phyloP scores from a whole-genome alignment of 345 rosid species.

The Pugionium dolabratum region DNA sequence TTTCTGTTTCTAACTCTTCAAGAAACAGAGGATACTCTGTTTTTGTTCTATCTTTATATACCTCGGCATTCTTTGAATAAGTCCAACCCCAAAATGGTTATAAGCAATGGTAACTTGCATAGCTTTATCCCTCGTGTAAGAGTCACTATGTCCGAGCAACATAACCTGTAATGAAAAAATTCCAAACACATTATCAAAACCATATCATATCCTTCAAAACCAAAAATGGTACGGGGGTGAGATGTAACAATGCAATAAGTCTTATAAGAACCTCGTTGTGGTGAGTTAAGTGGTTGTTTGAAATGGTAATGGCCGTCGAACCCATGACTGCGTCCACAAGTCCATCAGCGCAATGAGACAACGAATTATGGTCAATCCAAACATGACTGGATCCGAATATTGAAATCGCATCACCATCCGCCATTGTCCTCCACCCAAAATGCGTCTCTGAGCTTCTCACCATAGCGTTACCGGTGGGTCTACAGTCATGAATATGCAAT shows the following conservation, averaged over 20 bases:
- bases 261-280: conserved; percentile 71
- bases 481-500: conserved; percentile 90
- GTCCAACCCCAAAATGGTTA: conserved; percentile 95
- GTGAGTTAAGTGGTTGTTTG: conserved; percentile 90
- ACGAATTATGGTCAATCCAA: conserved; percentile 92
- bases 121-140: conserved; percentile 76
- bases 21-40: conserved; percentile 21
- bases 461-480: conserved; percentile 91
- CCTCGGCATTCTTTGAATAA: conserved; percentile 98
- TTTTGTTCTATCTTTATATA: conserved; percentile 21
- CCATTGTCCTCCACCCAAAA: conserved; percentile 91
- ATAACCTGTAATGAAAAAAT: conserved; percentile 53
- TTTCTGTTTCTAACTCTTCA: not conserved
- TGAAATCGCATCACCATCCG: conserved; percentile 90
- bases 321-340: conserved; percentile 97
- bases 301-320: conserved; percentile 84
- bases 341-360: conserved; percentile 91
- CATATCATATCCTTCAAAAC: too few relatives aligned
- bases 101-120: conserved; percentile 97
- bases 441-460: conserved; percentile 87
- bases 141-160: conserved; percentile 89
- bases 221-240: too few relatives aligned
- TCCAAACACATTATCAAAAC: too few relatives aligned
- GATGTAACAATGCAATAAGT: not conserved
- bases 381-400: conserved; percentile 88